Base-by-base conservation (phyloP, 1,284 basidiomycete species). In the Naganishia sp. region DNA sequence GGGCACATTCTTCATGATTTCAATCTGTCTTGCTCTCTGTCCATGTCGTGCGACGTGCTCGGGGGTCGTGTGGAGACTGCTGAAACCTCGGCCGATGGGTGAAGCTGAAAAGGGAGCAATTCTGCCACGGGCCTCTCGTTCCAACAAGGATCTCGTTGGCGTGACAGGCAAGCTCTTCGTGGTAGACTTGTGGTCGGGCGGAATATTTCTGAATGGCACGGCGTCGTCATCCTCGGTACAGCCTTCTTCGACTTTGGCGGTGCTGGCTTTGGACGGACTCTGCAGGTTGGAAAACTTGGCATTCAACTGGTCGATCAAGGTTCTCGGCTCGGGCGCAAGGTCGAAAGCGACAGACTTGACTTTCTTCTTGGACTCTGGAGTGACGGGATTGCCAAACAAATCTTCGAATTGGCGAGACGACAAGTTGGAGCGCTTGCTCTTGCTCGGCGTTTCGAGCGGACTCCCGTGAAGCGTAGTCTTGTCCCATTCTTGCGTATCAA, bases 1-100 rank as follows among this genome's bases (percentile, higher is more conserved):
- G 4, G 58, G 58, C 23, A 61, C 58, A 61, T 61, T 61, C 47
- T 61, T 61, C 58, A 61, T 61, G 58, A 61, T 61, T 13, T 61
- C 58, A 3, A 51, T 41, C 10, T 61, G 58, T 61, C 58, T 35
- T 18, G 58, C 58, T 28, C 50, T 15, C 42, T 41, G 28, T 31
- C n/a, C 58, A n/a, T 51, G 15, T n/a, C 41, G 58, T 3, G 58
- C 58, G 10, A 61, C 58, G 45, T 61, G 49, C 23, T 61, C 21
- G 21, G 58, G 58, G 2, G 58, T 61, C 13, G 58, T 61, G 39
- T 51, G 35, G 10, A 61, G 41, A 41, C 58, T 61, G 21, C 50
- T 42, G 23, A 15, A 23, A 17, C 42, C n/a, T 23, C 35, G 31
- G 21, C 13, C 13, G 10, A 4, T 10, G 35, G 7, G 35, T 13